A percentile compares a stretch with the other conserved stretches of the same genome.
phyloP scores from a whole-genome alignment of 345 rosid species.

The Hibiscus trionum region DNA sequence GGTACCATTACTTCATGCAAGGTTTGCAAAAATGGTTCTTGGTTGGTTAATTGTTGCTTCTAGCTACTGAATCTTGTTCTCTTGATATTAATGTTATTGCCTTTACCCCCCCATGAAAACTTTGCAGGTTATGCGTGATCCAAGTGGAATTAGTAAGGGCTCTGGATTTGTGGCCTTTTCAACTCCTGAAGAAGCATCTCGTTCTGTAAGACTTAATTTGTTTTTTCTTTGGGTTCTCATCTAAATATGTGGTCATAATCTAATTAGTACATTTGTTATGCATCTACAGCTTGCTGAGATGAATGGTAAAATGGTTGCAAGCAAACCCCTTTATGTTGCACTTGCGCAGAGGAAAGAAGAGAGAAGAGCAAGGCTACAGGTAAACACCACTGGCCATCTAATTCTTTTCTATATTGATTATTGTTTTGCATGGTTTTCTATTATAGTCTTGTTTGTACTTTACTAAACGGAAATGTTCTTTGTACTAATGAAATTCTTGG shows the following conservation, averaged over 20 bases:
- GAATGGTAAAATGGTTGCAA: conserved; percentile 58
- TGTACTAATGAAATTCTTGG: background rate
- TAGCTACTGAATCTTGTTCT: background rate
- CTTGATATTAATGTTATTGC: background rate
- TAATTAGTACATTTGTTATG: conserved; percentile 4
- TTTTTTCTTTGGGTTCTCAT: background rate
- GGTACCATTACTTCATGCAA: conserved; percentile 86
- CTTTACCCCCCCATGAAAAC: background rate
- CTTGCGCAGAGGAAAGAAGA: conserved; percentile 73
- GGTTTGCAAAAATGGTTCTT: conserved; percentile 32
- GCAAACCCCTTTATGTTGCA: conserved; percentile 75
- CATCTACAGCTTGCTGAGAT: conserved; percentile 51
- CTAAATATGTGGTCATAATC: background rate
- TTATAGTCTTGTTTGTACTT: background rate
- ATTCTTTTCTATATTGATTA: background rate
- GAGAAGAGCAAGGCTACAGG: conserved; percentile 75
- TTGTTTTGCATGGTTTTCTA: background rate
- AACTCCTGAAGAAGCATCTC: conserved; percentile 79
- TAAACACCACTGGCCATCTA: conserved; percentile 9
- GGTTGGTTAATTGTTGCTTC: background rate
- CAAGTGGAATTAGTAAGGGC: conserved; percentile 77
- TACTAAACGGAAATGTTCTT: background rate
- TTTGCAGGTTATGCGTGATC: conserved; percentile 80
- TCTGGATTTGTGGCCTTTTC: conserved; percentile 95
- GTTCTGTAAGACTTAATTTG: conserved; percentile 56